Base-by-base conservation (phyloP, 805 yeast genomes). In the Tetrapisispora taiwanensis region DNA sequence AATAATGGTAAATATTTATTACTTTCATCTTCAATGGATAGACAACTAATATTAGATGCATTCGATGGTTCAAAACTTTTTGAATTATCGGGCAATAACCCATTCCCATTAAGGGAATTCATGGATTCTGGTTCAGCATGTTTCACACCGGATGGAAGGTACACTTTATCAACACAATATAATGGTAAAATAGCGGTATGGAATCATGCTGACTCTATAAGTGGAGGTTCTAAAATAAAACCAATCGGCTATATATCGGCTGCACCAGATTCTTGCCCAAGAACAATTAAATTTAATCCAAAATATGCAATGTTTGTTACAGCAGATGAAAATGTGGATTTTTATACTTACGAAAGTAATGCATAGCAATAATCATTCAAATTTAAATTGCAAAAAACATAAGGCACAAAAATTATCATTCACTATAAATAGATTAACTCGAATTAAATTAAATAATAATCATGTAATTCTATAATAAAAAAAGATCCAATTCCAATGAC, bases 1-100 rank as follows among this genome's bases (percentile, higher is more conserved):
- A 85, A 85, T 55, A 80, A 79, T 56, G 89, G 89, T 22, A 80
- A 79, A 53, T 67, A 70, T 47, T 50, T 89, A 7, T 63, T 85
- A 8, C 60, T 87, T 2, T 74, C 77, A 4, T 70, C 80, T 3
- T 74, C 79, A 5, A 72, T 72, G 26, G 73, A 77, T 4, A 62
- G 65, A 36, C 88, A 83, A 56, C 67, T 79, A 42, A 63, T 88
- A 1, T 57, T 80, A 27, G 94, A 88, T 55, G 81, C 95, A 0
- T 81, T 79, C 49, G 72, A 70, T 53, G 92, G 92, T 17, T 62
- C 69, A 10, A 56, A 71, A 5, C 53, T 72, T 47, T 66, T 74
- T 24, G 60, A 60, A 18, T 62, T 81, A n/a, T 55, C 60, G 1
- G 82, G 82, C 0, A 73, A 73, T 24, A 55, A 54, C 13, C 70